Percentiles rank a stretch among this genome's conserved stretches.
Conservation (phyloP, 441 rosid genomes). For the Syzygium syzygioides region DNA sequence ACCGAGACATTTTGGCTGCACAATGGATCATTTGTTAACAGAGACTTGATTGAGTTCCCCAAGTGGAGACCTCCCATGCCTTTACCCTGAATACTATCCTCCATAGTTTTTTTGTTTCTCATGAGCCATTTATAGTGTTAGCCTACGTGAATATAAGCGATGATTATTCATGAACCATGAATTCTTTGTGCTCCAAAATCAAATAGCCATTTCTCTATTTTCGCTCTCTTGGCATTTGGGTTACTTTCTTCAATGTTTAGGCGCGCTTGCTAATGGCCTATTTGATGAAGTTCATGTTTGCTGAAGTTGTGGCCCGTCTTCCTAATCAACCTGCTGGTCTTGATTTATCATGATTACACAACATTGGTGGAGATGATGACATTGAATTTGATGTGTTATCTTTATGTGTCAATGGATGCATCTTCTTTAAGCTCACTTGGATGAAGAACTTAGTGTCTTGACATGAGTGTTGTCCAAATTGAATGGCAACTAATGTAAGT, state of each 20-base stretch:
- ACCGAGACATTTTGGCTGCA: slow-evolving; percentile 96
- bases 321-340: not conserved
- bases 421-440: not conserved
- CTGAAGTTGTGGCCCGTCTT: not conserved
- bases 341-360: not conserved
- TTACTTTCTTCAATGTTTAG: not conserved
- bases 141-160: not conserved
- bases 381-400: not conserved
- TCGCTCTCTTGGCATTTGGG: not conserved
- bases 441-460: not conserved
- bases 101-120: not conserved
- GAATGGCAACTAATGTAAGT: not conserved
- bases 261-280: not conserved
- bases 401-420: not conserved
- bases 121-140: not conserved
- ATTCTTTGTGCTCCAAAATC: not conserved
- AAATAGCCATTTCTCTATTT: not conserved
- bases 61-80: slow-evolving; percentile 77
- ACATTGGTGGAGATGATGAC: not conserved
- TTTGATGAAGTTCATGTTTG: not conserved
- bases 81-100: slow-evolving; percentile 39
- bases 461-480: not conserved
- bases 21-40: slow-evolving; percentile 61
- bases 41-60: slow-evolving; percentile 59
- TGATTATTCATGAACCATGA: not conserved